Base-by-base conservation (phyloP, 2,329 filamentous ascomycete genomes). In the Alternaria burnsii region DNA sequence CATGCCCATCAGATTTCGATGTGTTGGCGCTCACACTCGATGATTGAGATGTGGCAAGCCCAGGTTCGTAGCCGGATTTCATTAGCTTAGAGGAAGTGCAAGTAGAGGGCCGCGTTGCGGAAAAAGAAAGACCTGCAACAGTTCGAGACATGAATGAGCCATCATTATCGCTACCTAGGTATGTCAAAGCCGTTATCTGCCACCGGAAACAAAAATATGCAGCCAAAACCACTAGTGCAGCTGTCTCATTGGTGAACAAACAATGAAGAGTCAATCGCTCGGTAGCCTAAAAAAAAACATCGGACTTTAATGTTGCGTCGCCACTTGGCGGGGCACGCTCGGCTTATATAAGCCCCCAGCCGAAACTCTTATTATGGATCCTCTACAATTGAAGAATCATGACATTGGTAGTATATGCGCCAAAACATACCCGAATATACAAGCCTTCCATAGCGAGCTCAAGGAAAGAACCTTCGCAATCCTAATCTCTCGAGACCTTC, bases 271-370 rank as follows among this genome's bases (percentile, higher is more conserved):
- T 51, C 43, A 9, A 44, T 50, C 26, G 52, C 14, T 9, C 30
- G 20, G 44, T 54, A 41, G 53, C 55, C 47, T 54, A 26, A 26
- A 26, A 32, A 26, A 32, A 47, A 47, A 42, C 42, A 34, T 46
- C 59, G 62, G 52, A 26, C 40, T 36, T 24, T 38, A 32, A 43
- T 34, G 36, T 48, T 22, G 32, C 41, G 20, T 59, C 24, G 59
- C 50, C 55, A 58, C 55, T 41, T 47, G 42, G 54, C 32, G 48
- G 50, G 43, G 47, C 38, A 47, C 34, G 42, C n/a, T 22, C 41
- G 18, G 50, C 34, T 28, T 41, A 54, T 34, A 18, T 58, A 43
- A 52, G 48, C 40, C 8, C 4, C 14, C 14, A 9, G 28, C 46
- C 5, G 30, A 22, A 34, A 14, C 1, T 9, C 46, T 24, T 5